phyloP scores from a whole-genome alignment of 306 rosid genomes.

The Acmispon strigosus region DNA sequence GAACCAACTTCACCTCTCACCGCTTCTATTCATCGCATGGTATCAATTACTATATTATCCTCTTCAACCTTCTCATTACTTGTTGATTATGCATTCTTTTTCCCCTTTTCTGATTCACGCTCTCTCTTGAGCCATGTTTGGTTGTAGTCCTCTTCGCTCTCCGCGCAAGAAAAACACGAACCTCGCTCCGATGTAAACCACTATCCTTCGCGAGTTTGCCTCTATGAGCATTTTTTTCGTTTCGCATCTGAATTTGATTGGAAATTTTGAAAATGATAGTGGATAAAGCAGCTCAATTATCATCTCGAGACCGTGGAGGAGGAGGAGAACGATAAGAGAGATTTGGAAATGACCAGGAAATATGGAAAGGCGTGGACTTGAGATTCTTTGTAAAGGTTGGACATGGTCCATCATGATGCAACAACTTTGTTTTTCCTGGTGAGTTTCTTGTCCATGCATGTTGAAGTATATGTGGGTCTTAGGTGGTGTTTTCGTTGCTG shows the following conservation, averaged over 20 bases:
- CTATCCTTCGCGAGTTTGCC: not conserved
- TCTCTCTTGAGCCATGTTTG: not conserved
- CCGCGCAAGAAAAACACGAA: conserved; percentile 44
- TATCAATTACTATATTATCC: not conserved
- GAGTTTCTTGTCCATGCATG: conserved; percentile 64
- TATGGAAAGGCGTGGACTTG: conserved; percentile 45
- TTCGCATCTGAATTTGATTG: not conserved
- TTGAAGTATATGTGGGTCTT: conserved; percentile 78
- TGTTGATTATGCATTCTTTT: not conserved
- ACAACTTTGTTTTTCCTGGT: conserved; percentile 62
- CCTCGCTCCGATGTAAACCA: conserved; percentile 45
- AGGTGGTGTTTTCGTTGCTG: conserved; percentile 71
- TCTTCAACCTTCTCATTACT: no score
- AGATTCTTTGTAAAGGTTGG: conserved; percentile 66
- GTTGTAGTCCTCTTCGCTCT: conserved; percentile 61
- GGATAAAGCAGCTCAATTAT: conserved; percentile 80
- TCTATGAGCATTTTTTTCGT: not conserved
- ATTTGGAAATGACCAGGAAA: conserved; percentile 35
- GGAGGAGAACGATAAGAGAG: conserved; percentile 17
- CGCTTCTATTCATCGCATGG: conserved; percentile 48
- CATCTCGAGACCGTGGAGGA: conserved; percentile 43
- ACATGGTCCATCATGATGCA: conserved; percentile 65
- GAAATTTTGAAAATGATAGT: conserved; percentile 33
- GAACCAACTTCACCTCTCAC: conserved; percentile 31
- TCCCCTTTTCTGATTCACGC: not conserved